Evolutionary conservation across 139 green algal species (phyloP).

Genomic region (Tetraselmis striata): DNA sequence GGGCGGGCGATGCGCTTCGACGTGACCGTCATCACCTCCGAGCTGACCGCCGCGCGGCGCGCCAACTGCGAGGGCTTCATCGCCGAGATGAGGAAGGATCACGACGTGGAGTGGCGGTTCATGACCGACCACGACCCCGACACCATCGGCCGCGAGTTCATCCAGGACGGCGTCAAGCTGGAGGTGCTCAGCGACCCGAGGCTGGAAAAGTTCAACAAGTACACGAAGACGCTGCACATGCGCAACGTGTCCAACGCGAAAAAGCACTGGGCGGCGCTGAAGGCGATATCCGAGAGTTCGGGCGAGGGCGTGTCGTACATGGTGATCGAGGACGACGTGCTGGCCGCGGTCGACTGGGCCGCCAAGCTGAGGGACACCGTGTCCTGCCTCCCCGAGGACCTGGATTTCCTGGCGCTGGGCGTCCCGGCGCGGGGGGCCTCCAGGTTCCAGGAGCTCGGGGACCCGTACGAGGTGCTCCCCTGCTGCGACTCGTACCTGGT

Average conservation of each 20-base stretch:
- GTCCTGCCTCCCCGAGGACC: neutral
- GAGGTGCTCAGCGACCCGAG: neutral
- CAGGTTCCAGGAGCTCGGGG: neutral
- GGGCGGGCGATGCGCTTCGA: neutral
- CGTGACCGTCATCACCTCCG: neutral
- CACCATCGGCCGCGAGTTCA: neutral
- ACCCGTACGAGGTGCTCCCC: neutral
- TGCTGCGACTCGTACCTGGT: conserved; percentile 9
- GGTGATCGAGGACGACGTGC: conserved; percentile 12
- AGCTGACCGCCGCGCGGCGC: neutral
- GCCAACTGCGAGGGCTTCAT: neutral
- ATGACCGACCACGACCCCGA: neutral
- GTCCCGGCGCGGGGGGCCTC: neutral
- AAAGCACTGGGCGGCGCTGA: conserved; percentile 11
- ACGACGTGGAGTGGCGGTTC: neutral
- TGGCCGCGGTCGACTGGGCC: neutral
- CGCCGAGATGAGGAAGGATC: neutral
- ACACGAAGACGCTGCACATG: neutral
- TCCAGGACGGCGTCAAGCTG: neutral
- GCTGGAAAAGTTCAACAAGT: neutral
- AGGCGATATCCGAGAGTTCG: neutral
- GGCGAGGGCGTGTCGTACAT: neutral
- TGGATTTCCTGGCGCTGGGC: conserved; percentile 3
- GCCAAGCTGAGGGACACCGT: neutral
- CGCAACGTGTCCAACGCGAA: conserved; percentile 10